Percentiles rank a stretch among this genome's conserved stretches.
phyloP scores from a whole-genome alignment of 2,329 filamentous ascomycete species.

The Neophaeococcomyces mojaviensis region DNA sequence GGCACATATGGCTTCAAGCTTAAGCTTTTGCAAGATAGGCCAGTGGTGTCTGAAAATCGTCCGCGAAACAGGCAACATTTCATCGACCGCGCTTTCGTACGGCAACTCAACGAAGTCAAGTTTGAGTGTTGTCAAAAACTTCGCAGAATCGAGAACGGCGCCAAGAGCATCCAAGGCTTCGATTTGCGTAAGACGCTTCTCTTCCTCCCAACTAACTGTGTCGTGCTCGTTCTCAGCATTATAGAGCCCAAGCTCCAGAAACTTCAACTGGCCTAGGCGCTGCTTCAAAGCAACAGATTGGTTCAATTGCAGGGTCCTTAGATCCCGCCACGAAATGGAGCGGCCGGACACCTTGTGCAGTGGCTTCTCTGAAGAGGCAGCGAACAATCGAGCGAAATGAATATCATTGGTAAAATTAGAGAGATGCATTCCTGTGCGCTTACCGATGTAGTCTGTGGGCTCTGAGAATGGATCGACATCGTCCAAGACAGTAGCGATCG shows the following conservation, averaged over 20 bases:
- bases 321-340: constrained; percentile 3
- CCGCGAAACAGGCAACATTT: constrained; percentile 4
- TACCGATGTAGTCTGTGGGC: constrained; percentile 5
- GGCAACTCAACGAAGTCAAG: constrained; percentile 9
- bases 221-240: not conserved
- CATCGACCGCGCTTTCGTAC: not conserved
- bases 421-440: constrained; percentile 1
- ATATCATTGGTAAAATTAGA: not conserved
- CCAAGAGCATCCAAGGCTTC: not conserved
- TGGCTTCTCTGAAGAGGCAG: not conserved
- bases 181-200: not conserved
- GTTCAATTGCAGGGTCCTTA: not conserved
- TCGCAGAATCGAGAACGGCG: not conserved
- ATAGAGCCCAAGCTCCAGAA: constrained; percentile 4
- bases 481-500: constrained; percentile 3
- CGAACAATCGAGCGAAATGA: constrained; percentile 1
- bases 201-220: not conserved
- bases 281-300: not conserved
- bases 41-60: constrained; percentile 2
- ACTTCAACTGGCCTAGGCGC: not conserved
- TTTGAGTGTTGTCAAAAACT: not conserved
- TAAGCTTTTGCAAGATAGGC: constrained; percentile 1
- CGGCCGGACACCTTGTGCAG: constrained; percentile 1
- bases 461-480: not conserved
- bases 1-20: constrained; percentile 2